A percentile compares a stretch with the other conserved stretches of the same genome.
Conservation (phyloP, 768 basidiomycete species). For the Tulasnella sp. region DNA sequence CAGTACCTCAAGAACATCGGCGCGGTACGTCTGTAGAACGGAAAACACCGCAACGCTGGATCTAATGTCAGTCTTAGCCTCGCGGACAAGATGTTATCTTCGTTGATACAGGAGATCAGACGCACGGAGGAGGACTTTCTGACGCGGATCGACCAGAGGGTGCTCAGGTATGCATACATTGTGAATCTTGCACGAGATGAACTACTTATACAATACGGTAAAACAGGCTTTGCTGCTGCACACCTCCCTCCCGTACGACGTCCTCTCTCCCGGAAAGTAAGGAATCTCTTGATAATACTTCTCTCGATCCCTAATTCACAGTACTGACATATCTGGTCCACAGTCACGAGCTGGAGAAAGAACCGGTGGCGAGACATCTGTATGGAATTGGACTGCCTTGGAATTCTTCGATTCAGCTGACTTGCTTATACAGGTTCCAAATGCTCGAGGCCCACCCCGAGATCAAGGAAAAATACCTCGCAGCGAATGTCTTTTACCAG, state of each 20-base stretch:
- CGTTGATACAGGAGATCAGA: conserved; percentile 19
- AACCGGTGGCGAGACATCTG: conserved; percentile 1
- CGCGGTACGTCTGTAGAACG: not conserved
- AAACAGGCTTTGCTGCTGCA: not conserved
- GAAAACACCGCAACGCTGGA: not conserved
- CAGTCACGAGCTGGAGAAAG: conserved; percentile 20
- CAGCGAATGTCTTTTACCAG: conserved; percentile 12
- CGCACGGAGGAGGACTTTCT: conserved; percentile 19
- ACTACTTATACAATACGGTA: too few species aligned
- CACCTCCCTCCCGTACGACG: conserved; percentile 8
- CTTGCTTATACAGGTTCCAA: not conserved
- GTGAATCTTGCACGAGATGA: not conserved
- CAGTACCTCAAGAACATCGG: not conserved
- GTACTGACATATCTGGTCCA: not conserved
- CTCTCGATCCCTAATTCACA: not conserved
- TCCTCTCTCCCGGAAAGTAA: conserved; percentile 15
- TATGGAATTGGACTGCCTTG: not conserved
- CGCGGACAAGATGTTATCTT: conserved; percentile 14
- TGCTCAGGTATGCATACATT: not conserved
- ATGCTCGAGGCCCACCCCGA: not conserved
- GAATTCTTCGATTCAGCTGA: not conserved
- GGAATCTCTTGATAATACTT: not conserved
- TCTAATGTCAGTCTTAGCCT: not conserved
- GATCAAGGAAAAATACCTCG: conserved; percentile 6
- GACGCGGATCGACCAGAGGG: conserved; percentile 9